Evolutionary conservation across 345 rosid species (phyloP).

Genomic region (Syzygium oleosum): DNA sequence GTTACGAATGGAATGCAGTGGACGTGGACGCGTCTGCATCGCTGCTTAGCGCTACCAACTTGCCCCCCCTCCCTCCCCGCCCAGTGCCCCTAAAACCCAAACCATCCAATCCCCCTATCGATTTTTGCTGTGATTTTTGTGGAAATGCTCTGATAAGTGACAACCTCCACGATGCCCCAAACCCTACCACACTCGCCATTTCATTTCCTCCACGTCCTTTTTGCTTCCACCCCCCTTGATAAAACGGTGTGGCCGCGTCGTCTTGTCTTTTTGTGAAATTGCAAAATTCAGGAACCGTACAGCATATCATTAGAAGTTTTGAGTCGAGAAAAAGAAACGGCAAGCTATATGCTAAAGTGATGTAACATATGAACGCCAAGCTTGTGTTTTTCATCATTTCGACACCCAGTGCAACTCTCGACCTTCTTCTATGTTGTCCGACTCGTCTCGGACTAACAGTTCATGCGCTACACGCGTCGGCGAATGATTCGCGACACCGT

Average conservation of each 20-base stretch:
- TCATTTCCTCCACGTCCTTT: background rate
- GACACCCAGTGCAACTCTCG: background rate
- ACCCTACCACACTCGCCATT: background rate
- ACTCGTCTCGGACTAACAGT: background rate
- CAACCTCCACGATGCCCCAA: background rate
- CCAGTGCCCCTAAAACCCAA: background rate
- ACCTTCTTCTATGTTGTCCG: background rate
- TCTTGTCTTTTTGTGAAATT: background rate
- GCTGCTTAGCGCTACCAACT: background rate
- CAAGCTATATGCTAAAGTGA: background rate
- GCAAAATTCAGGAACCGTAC: background rate
- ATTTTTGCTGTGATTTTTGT: background rate
- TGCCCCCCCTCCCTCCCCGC: background rate
- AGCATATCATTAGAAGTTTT: background rate
- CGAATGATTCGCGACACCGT: background rate
- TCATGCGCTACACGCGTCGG: rapidly evolving
- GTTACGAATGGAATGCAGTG: background rate
- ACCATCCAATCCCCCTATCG: background rate
- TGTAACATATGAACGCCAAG: background rate
- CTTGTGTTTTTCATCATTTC: background rate
- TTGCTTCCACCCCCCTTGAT: background rate
- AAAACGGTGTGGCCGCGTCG: background rate
- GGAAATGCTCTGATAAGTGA: background rate
- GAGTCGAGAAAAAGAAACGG: background rate
- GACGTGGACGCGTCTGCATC: background rate